phyloP scores from a whole-genome alignment of 495 filamentous ascomycete genomes.

The Daldinia vernicosa region DNA sequence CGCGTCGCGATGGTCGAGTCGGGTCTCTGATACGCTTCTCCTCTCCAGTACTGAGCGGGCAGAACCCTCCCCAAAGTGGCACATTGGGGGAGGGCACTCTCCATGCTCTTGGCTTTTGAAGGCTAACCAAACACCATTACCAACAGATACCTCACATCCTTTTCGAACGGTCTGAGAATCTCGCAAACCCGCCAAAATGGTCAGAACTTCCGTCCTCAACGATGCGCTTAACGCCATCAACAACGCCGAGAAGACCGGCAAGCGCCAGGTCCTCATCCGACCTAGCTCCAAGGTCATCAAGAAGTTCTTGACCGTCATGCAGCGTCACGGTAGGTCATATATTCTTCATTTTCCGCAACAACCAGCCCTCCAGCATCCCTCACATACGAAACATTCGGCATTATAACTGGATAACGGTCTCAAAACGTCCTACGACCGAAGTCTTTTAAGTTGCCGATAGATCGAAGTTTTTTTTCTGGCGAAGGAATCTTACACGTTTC shows the following conservation, averaged over 20 bases:
- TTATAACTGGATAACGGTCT: constrained; percentile 99
- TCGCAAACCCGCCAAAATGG: constrained; percentile 80
- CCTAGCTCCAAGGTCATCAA: constrained; percentile 98
- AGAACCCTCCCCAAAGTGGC: constrained; percentile 77
- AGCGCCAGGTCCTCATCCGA: constrained; percentile 96
- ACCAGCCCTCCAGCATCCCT: not conserved
- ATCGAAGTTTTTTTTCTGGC: constrained; percentile 62
- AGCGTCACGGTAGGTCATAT: constrained; percentile 89
- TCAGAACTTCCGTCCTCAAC: constrained; percentile 97
- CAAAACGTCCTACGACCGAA: constrained; percentile 78
- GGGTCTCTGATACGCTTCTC: constrained; percentile 72
- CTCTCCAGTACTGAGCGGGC: constrained; percentile 82
- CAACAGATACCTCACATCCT: constrained; percentile 78
- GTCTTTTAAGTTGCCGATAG: constrained; percentile 99
- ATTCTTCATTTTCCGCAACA: not conserved
- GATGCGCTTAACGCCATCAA: constrained; percentile 99
- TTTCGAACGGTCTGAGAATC: constrained; percentile 82
- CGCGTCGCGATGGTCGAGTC: constrained; percentile 35
- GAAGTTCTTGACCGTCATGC: constrained; percentile 99
- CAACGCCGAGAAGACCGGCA: constrained; percentile 99
- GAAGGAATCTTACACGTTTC: constrained; percentile 94
- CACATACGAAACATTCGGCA: constrained; percentile 66
- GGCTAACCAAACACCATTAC: constrained; percentile 68
- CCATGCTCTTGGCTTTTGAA: constrained; percentile 84
- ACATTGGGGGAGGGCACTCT: constrained; percentile 82